Evolutionary conservation across 1,284 basidiomycete genomes (phyloP), one percentile per base, ranked within the genome.

Genomic region (Ustilago hordei): DNA sequence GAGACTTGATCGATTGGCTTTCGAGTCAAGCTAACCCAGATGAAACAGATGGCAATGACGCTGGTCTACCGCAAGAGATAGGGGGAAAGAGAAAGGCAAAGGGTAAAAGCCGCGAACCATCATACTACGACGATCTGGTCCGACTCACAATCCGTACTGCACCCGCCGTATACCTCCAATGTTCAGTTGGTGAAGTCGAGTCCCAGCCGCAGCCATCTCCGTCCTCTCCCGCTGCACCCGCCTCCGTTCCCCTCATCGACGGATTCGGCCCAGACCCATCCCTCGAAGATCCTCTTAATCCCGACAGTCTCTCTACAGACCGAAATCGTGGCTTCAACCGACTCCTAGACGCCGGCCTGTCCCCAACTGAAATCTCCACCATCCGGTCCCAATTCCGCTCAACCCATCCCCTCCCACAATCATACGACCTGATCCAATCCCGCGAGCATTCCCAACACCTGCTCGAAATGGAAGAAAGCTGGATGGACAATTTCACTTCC

Each of bases 241-340:
- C 43, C 11, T 2, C 31, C 39, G 32, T 39, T 17, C 28, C 48
- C 23, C 23, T 31, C 12, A 52, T 15, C 43, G 31, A 17, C 9
- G 35, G 31, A 3, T n/a, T 39, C 34, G 32, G 32, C 15, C 36
- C 48, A 36, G 9, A n/a, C 8, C 23, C 12, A 8, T 4, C 31
- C 23, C 8, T 13, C 23, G 55, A 47, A 34, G 34, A 53, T n/a
- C 9, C 38, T 15, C 15, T 17, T 23, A 23, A 28, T 8, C 48
- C 48, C n/a, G 13, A 13, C 48, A 32, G n/a, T 3, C 17, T 23
- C 23, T 39, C 32, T 0, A n/a, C 23, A 4, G 59, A 54, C 19
- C 43, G 60, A 56, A 36, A 72, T 13, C 64, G 72, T 9, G 76
- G 76, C 38, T 78, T 78, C 65, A 67, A 75, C 35, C 71, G 76